Evolutionary conservation across 768 basidiomycete species (phyloP), one percentile per base, ranked within the genome.

Genomic region (Macrolepiota albuminosa): DNA sequence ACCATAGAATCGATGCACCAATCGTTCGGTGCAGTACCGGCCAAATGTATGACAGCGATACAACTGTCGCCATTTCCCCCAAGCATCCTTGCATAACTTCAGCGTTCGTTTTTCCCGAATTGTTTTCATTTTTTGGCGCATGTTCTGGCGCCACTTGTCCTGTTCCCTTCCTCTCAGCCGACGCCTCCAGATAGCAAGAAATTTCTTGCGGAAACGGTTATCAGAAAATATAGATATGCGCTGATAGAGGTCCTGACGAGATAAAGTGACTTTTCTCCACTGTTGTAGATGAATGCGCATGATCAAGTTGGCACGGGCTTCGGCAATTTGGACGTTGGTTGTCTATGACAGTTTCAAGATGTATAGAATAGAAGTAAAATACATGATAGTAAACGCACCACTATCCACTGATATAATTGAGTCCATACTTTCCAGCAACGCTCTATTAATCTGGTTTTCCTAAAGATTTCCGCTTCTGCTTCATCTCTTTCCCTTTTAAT

Each of bases 391-490:
- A 59, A 45, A 76, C 90, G 60, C 73, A 93, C 93, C 61, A 78
- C 72, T 65, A 91, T 83, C 91, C 92, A 93, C 48, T 81, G 72
- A 65, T 81, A 82, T 2, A 86, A 85, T 66, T 84, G 82, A 49
- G 75, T 77, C 93, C 93, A 95, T 60, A 87, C 81, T 51, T 86
- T 82, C 84, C 86, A 89, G 66, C 84, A 92, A 16, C 83, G 83
- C 66, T 86, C 85, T 31, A 91, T 54, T 58, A 93, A 72, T 54
- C 78, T 79, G 54, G 85, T 82, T 34, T 83, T 75, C 47, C 86
- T 78, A 70, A 87, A 92, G 57, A 76, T 76, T 69, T 86, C 89
- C 21, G 93, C 93, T 33, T 84, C 81, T 64, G 81, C 76, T 67
- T 92, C 87, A 63, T 90, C 84, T 65, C 83, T 82, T 49, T 82